Conservation (phyloP, 2,329 filamentous ascomycete genomes). For the Fusarium nodosum region DNA sequence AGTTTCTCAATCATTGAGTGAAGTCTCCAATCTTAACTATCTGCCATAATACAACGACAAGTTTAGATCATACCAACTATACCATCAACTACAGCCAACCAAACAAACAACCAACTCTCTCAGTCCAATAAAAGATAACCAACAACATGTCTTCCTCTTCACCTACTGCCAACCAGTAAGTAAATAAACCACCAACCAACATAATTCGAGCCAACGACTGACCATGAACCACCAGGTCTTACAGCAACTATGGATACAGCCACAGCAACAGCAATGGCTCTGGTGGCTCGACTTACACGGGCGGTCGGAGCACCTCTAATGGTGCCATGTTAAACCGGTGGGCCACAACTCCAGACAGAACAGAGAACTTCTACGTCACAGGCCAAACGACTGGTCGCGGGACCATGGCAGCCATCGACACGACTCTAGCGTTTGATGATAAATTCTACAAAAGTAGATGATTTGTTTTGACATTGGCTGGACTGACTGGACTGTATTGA, state of each 20-base stretch:
- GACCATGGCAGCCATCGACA: constrained; percentile 15
- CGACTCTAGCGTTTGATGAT: constrained; percentile 27
- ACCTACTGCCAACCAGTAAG: constrained; percentile 29
- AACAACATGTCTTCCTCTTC: constrained; percentile 35
- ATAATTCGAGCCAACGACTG: background rate
- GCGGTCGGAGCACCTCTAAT: constrained; percentile 22
- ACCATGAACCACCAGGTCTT: constrained; percentile 20
- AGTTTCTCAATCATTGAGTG: background rate
- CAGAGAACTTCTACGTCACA: constrained; percentile 31
- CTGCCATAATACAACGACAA: background rate
- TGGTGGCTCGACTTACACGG: constrained; percentile 35
- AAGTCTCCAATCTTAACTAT: background rate
- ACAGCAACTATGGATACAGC: background rate
- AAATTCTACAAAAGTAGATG: constrained; percentile 4
- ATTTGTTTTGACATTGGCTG: background rate
- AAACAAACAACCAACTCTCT: constrained; percentile 5
- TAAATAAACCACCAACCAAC: background rate
- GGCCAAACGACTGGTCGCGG: constrained; percentile 35
- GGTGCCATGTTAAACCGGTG: constrained; percentile 26
- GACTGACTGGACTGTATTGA: background rate
- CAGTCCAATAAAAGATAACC: constrained; percentile 4
- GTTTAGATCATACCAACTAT: constrained; percentile 4
- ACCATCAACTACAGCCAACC: constrained; percentile 11
- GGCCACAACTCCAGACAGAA: constrained; percentile 20
- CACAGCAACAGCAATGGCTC: constrained; percentile 9